Evolutionary conservation across 106 monocot genomes (phyloP), one percentile per base, ranked within the genome.

Genomic region (Apostasia ramifera): DNA sequence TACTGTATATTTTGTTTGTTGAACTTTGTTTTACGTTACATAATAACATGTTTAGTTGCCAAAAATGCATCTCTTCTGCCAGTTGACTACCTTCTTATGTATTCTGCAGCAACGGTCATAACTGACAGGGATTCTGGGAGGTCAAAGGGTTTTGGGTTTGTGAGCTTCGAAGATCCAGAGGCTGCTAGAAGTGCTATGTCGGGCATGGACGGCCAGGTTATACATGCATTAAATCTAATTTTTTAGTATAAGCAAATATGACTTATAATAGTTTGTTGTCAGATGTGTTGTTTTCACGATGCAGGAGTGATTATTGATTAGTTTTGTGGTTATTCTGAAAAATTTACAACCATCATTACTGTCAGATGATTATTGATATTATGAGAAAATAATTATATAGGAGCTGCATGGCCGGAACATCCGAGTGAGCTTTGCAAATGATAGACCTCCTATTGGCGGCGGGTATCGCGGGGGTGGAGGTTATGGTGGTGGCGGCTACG

Each of bases 81-180:
- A 53, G 39, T 43, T 0, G n/a, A 12, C 8, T 48, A 4, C 15
- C 0, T 65, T 11, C 12, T 38, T 11, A 58, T 50, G 4, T 53
- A 43, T 73, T 39, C 8, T 75, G 49, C 85, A 97, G 95, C 87
- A 9, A 78, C 71, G 67, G 82, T 97, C 52, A 97, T 97, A 39
- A 81, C 73, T 2, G 95, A 97, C 51, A 84, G 95, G 77, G 88
- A 89, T 7, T 74, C 82, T 42, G 95, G 95, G 57, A 89, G 84
- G 73, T 97, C 95, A 6, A 88, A 84, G 73, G 95, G 95, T 13
- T 97, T 92, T 74, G 95, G 95, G 5, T 97, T 97, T 83, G 88
- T 97, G 5, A 81, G 42, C 63, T 97, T 83, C 63, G 77, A 84
- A 10, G 73, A 53, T 47, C 66, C 70, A n/a, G 95, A 97, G 57